These are phyloP conservation scores for Aegilops umbellulata DNA, from an alignment of 176 grass and related monocot species.

Conservation along the genomic window DNA sequence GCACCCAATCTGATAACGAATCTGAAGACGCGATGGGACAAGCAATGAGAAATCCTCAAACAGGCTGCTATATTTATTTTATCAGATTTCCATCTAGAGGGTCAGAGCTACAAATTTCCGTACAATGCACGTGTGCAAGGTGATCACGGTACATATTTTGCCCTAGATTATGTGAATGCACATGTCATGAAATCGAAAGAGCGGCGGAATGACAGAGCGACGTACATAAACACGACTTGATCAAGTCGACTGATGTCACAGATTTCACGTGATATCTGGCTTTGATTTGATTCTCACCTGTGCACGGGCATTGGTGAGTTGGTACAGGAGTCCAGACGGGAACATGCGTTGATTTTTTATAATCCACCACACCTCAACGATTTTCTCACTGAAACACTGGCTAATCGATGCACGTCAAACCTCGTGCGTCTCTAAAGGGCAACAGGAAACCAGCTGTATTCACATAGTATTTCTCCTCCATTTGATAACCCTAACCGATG, in stretches of 20 bases:
- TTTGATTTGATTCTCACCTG: slow-evolving; percentile 8
- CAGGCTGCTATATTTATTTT: neutral
- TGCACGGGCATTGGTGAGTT: neutral
- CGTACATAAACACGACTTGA: neutral
- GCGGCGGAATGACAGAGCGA: neutral
- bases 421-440: neutral
- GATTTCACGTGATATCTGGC: neutral
- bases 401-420: neutral
- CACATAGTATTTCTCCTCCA: neutral
- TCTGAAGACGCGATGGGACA: neutral
- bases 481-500: too few relatives aligned
- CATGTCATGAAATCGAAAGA: neutral
- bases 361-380: neutral
- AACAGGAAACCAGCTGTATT: neutral
- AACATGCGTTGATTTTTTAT: neutral
- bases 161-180: neutral
- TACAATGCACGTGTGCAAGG: neutral
- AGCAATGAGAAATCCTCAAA: neutral
- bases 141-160: neutral
- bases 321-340: neutral
- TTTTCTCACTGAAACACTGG: neutral
- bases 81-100: neutral
- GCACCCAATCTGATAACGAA: neutral
- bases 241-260: neutral
- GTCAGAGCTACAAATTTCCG: neutral